Evolutionary conservation across 306 rosid genomes (phyloP).

Genomic region (Hippophae gyantsensis): DNA sequence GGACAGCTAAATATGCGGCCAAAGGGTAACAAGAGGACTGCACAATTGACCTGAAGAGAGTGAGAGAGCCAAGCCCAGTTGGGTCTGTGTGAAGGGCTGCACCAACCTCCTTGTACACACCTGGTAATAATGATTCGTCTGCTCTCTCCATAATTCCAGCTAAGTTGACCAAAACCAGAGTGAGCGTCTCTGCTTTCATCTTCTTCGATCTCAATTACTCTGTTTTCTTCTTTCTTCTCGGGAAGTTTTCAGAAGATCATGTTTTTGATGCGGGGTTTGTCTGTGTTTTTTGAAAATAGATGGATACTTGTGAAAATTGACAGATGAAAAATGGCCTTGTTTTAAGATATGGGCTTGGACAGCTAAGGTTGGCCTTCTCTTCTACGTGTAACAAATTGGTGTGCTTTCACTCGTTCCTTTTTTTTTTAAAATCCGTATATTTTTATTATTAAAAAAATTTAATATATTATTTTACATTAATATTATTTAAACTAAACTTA

Average conservation of each 20-base stretch:
- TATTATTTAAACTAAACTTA: too few species aligned
- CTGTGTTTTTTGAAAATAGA: not conserved
- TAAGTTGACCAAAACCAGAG: conserved; percentile 71
- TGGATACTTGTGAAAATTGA: not conserved
- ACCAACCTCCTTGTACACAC: conserved; percentile 81
- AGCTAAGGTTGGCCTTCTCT: too few species aligned
- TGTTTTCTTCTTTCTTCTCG: not conserved
- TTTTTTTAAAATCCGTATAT: too few species aligned
- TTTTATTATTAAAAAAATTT: too few species aligned
- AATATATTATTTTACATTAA: too few species aligned
- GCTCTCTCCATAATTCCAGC: conserved; percentile 93
- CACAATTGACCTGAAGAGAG: conserved; percentile 73
- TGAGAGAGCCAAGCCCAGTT: conserved; percentile 68
- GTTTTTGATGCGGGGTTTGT: not conserved
- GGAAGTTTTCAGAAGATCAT: not conserved
- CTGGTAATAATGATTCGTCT: conserved; percentile 71
- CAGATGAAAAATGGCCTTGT: conserved; percentile 6
- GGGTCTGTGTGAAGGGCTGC: conserved; percentile 89
- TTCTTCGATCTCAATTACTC: not conserved
- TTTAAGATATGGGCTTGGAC: conserved; percentile 2
- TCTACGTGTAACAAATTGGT: too few species aligned
- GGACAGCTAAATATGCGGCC: conserved; percentile 65
- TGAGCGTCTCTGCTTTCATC: conserved; percentile 58
- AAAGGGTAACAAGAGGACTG: conserved; percentile 72
- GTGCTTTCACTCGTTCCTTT: too few species aligned